Percentiles rank a stretch among this genome's conserved stretches.
phyloP scores from a whole-genome alignment of 176 grass and related monocot species.

The Avena insularis region DNA sequence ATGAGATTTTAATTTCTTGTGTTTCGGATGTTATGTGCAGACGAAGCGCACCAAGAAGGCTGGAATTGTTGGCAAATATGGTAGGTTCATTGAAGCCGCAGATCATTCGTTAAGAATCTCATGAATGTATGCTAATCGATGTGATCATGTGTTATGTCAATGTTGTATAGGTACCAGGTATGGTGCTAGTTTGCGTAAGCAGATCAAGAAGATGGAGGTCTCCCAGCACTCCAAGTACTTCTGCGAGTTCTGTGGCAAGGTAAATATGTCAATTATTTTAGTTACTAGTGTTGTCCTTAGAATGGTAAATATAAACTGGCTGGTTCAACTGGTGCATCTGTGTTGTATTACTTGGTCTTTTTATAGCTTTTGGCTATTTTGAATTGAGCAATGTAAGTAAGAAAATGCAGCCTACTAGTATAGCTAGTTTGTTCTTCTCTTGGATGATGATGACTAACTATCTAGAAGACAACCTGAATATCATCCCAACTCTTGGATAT shows the following conservation, averaged over 20 bases:
- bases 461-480: neutral
- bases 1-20: neutral
- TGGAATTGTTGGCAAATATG: constrained; percentile 92
- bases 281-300: neutral
- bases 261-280: constrained; percentile 31
- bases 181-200: constrained; percentile 86
- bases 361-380: neutral
- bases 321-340: neutral
- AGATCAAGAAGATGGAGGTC: constrained; percentile 95
- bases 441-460: neutral
- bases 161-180: constrained; percentile 72
- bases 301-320: neutral
- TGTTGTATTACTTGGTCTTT: neutral
- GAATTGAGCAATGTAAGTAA: too few species aligned
- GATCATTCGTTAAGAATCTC: neutral
- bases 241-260: constrained; percentile 88
- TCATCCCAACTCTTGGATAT: neutral
- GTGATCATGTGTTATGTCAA: constrained; percentile 9
- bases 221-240: constrained; percentile 89
- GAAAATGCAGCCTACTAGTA: neutral
- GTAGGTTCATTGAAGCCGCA: constrained; percentile 38
- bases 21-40: constrained; percentile 43
- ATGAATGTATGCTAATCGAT: neutral
- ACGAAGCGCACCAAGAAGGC: constrained; percentile 94
- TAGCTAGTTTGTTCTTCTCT: neutral